Conservation (phyloP, 352 stramenopile genomes). For the Aphanomyces astaci region DNA sequence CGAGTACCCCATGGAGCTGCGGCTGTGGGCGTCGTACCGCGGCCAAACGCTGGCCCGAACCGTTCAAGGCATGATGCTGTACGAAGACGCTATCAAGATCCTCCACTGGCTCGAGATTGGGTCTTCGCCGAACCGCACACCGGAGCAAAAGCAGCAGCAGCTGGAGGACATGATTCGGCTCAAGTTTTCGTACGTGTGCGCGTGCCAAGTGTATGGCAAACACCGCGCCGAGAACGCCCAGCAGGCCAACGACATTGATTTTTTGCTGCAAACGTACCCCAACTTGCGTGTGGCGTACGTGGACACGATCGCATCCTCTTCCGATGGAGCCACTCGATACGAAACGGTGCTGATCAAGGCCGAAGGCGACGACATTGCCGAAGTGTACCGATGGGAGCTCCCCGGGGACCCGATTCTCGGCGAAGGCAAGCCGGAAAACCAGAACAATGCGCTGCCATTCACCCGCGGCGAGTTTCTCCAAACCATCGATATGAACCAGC, state of each 20-base stretch:
- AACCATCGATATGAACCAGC: constrained; percentile 87
- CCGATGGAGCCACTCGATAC: constrained; percentile 39
- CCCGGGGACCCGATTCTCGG: constrained; percentile 75
- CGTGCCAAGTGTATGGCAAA: constrained; percentile 78
- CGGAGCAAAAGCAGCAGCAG: constrained; percentile 70
- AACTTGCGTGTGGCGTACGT: constrained; percentile 83
- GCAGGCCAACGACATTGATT: constrained; percentile 77
- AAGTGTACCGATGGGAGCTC: constrained; percentile 74
- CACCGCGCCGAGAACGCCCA: constrained; percentile 54
- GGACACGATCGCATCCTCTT: constrained; percentile 41
- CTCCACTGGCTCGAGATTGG: constrained; percentile 79
- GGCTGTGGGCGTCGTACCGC: constrained; percentile 73
- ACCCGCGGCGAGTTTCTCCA: constrained; percentile 78
- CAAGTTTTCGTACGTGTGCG: constrained; percentile 83
- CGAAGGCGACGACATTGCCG: constrained; percentile 57
- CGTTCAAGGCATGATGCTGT: constrained; percentile 82
- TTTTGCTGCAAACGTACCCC: constrained; percentile 65
- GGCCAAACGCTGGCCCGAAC: constrained; percentile 71
- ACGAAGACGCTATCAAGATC: constrained; percentile 82
- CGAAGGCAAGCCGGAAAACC: constrained; percentile 79
- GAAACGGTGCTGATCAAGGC: constrained; percentile 76
- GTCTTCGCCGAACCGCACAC: constrained; percentile 48
- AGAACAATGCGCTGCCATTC: constrained; percentile 76
- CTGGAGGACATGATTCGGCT: constrained; percentile 78
- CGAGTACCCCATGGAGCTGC: constrained; percentile 63